Base-by-base conservation (phyloP, 495 filamentous ascomycete genomes). In the Aspergillus leporis region DNA sequence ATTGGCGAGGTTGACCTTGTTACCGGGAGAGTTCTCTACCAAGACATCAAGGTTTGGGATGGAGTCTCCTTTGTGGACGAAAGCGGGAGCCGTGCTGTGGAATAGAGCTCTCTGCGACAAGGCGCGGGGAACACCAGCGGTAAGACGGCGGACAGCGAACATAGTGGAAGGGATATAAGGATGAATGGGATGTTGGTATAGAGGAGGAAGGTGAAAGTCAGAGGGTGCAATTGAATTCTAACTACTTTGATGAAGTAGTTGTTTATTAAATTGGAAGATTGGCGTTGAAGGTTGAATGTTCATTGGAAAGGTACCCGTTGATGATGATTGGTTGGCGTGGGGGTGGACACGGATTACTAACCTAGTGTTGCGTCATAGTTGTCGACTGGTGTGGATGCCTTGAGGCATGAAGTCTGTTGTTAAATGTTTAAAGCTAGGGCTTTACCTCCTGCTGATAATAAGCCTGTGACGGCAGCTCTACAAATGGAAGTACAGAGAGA, bases 1-100 rank as follows among this genome's bases (percentile, higher is more conserved):
- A 63, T 88, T 82, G 64, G 85, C 84, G 55, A 98, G 80, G 70
- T 90, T 94, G 67, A 97, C 85, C 74, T 90, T 92, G 81, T 91
- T 94, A 47, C 90, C 92, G 21, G 85, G 85, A 21, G 78, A 82
- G 69, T 73, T 72, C 68, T 83, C 81, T 51, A 82, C 78, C 13
- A 90, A 71, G 12, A 78, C 73, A 18, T 89, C 85, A 5, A 83
- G 74, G 65, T 88, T 82, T 18, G 87, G 88, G 28, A 88, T 75
- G 45, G 84, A 72, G 64, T 88, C 87, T 58, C 89, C 81, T 49
- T 86, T 84, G 40, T 78, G 77, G 19, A 80, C 80, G 34, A 81
- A 74, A 30, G 85, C 83, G 21, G 76, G 75, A 4, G 83, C 78
- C 46, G 85, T 82, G 56, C 66, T 76, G 74, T 87, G 76, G 72